These are phyloP conservation scores for Diaporthe vaccinii DNA, from an alignment of 2,329 filamentous ascomycete genomes.

Conservation along the genomic window DNA sequence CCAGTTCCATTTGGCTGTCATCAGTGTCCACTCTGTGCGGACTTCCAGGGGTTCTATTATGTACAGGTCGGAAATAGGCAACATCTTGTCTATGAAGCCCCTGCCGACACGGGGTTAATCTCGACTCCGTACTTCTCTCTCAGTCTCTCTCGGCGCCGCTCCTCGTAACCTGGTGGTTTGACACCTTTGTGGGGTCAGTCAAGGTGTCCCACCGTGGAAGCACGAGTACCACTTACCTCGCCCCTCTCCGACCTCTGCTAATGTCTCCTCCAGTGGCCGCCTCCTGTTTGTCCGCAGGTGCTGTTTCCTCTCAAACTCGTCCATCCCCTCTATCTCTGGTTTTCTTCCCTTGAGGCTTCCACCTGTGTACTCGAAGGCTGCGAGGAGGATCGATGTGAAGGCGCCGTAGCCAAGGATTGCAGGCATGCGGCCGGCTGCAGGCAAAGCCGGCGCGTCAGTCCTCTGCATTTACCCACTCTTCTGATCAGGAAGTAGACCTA, in stretches of 20 bases:
- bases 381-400: slow-evolving; percentile 68
- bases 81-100: slow-evolving; percentile 48
- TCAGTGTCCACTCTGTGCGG: slow-evolving; percentile 5
- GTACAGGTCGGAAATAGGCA: slow-evolving; percentile 38
- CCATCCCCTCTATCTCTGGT: slow-evolving; percentile 74
- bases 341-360: slow-evolving; percentile 67
- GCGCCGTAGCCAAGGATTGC: slow-evolving; percentile 77
- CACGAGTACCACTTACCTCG: slow-evolving; percentile 71
- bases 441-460: slow-evolving; percentile 28
- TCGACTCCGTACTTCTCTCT: slow-evolving; percentile 91
- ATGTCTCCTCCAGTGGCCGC: slow-evolving; percentile 81
- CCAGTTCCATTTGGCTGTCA: slow-evolving; percentile 40
- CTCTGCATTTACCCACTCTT: too few species aligned
- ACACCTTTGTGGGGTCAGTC: slow-evolving; percentile 71
- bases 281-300: slow-evolving; percentile 79
- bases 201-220: slow-evolving; percentile 1
- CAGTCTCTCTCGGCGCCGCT: slow-evolving; percentile 84
- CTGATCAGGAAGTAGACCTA: slow-evolving; percentile 61
- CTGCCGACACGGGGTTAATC: slow-evolving; percentile 75
- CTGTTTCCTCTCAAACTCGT: slow-evolving; percentile 83
- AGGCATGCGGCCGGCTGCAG: slow-evolving; percentile 74
- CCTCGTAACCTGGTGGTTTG: slow-evolving; percentile 83
- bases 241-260: slow-evolving; percentile 87
- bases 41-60: slow-evolving; percentile 37
- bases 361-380: slow-evolving; percentile 77